Base-by-base conservation (phyloP, 176 grass and related monocot species). In the Aechmea fasciata region DNA sequence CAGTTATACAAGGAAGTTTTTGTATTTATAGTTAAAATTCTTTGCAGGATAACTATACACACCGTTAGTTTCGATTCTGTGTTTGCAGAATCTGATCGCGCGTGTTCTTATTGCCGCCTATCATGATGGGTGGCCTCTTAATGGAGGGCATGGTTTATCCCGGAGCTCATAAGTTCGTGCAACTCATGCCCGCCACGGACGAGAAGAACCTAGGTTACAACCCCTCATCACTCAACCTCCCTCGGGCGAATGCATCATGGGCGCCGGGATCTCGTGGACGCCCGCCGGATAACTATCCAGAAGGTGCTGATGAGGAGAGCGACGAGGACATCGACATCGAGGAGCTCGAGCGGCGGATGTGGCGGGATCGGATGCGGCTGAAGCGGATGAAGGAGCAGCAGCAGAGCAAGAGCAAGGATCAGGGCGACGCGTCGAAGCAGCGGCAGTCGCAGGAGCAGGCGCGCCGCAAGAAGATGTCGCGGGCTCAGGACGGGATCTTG, bases 381-480 rank as follows among this genome's bases (percentile, higher is more conserved):
- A 82, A 84, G 72, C 83, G 88, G 24, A 85, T 96, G 83, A 96
- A 91, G 74, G 85, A 96, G 20, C 66, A 75, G 64, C 82, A 85
- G 50, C 69, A 75, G 48, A 72, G 64, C 74, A 70, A 75, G 11
- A 55, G 2, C 52, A 73, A 26, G 48, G 72, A 47, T 15, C 15
- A 52, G 20, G 52, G 17, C 33, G 82, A 78, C 53, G 49, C 63
- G 9, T 49, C 52, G 13, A 72, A 73, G 22, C 70, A 76, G 73
- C 69, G 73, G 51, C 84, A 78, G 52, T 69, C 74, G 47, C 82
- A 82, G 80, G 92, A 88, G 77, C 92, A 91, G 75, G 92, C 92
- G 6, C 76, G 88, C 11, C 78, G 88, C 50, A 96, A 96, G 88
- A 96, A 96, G 83, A 96, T 96, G 92, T 96, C 88, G 2, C 87